Evolutionary conservation across 345 rosid species (phyloP), one percentile per base, ranked within the genome.

Genomic region (Clarkia xantiana): DNA sequence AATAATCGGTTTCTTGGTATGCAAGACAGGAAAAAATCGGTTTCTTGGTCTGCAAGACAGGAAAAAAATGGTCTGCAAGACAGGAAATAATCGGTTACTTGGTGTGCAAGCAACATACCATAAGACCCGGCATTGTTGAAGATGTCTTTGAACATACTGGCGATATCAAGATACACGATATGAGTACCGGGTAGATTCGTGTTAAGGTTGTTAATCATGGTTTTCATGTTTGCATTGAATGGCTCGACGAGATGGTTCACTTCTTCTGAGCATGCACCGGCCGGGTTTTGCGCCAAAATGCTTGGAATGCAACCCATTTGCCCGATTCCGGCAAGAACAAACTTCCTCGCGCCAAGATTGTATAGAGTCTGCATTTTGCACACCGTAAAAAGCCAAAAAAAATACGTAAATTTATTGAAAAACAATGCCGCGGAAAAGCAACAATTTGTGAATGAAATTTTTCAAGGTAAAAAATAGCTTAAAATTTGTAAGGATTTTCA

Each of bases 251-350:
- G 85, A 47, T 65, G 74, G 71, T 91, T 86, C 18, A 86, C 96
- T 56, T 73, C 89, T 1, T 80, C 86, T 0, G 96, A 91, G 67
- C 98, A 91, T 16, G 49, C 44, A 43, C 93, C 94, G 0, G 51
- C 56, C 10, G 75, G 57, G 68, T 64, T 82, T 56, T 81, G 96
- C 1, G 98, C 87, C 54, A 86, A n/a, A 52, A 86, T 84, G 71
- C 98, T 91, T 0, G 96, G 98, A 34, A 91, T 91, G 50, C 98
- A 91, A 16, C 98, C 98, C 98, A 91, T 86, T 50, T 73, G 55
- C 51, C 96, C 95, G 17, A 91, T 52, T 29, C 96, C 98, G 2
- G 87, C 77, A 17, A 91, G 34, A 6, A 86, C 76, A 60, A 86
- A 84, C 65, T 84, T 91, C 42, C 94, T 53, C 18, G 80, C 96